Base-by-base conservation (phyloP, 306 rosid species). In the Acacia acuminata region DNA sequence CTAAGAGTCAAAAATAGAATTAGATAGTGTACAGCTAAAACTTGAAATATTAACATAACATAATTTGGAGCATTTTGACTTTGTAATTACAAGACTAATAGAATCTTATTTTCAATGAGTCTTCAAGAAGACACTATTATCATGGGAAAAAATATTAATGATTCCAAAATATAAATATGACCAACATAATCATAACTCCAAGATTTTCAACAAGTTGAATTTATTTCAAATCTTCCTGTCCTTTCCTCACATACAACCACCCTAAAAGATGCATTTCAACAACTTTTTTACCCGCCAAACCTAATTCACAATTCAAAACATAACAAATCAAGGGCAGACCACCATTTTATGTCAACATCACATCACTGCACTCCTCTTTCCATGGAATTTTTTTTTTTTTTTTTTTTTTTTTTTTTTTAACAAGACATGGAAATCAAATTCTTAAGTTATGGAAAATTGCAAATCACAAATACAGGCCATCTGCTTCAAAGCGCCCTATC, bases 401-500 rank as follows among this genome's bases (percentile, higher is more conserved):
- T 68, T 70, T 6, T 38, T 38, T 38, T 71, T 24, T 2, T 58
- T 70, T 6, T 3, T 68, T 70, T 6, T 38, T 38, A 6, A 38
- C 8, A 6, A 38, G 42, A 38, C 73, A 38, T 38, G 22, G 17
- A 71, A 75, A 64, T n/a, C 77, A 76, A 32, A 38, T 38, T 38
- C 42, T 71, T 17, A 75, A 27, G 63, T 30, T 56, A 44, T 67
- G 51, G 22, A 48, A 70, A 65, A 77, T 50, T 30, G 72, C 47
- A 64, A 47, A 45, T 82, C 27, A 84, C 64, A 71, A 76, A 82
- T 80, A 65, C 58, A 60, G 76, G 75, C 82, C 30, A 43, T 19
- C 42, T 19, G 69, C 82, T 73, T 61, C 78, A 77, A 65, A 65
- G 36, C 67, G 69, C 24, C 56, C 61, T 32, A 65, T 79, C 76